Conservation (phyloP, 163 green algal genomes). For the Scenedesmus sp. region DNA sequence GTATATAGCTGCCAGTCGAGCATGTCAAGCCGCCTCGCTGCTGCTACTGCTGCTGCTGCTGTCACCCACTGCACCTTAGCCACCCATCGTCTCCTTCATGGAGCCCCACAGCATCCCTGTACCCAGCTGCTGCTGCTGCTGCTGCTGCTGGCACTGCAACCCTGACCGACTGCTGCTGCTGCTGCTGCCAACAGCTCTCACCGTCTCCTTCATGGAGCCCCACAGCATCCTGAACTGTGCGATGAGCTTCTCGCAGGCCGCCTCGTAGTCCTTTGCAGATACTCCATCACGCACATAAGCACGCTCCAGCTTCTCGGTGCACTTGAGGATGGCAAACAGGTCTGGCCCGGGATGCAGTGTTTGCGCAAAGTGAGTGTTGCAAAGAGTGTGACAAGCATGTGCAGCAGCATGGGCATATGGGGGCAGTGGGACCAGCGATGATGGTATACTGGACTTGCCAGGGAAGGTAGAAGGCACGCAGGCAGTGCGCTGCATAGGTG, state of each 20-base stretch:
- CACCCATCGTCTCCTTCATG: slow-evolving; percentile 75
- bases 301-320: slow-evolving; percentile 95
- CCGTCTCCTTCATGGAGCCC: slow-evolving; percentile 79
- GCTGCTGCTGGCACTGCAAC: background rate
- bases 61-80: too few species aligned
- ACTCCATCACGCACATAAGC: slow-evolving; percentile 83
- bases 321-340: slow-evolving; percentile 96
- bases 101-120: slow-evolving; percentile 84
- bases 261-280: slow-evolving; percentile 88
- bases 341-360: slow-evolving; percentile 66
- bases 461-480: too few species aligned
- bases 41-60: slow-evolving; percentile 13
- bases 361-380: too few species aligned
- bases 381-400: background rate
- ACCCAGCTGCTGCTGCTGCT: background rate
- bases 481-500: too few species aligned
- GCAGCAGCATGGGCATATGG: background rate
- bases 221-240: slow-evolving; percentile 94
- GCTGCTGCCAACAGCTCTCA: slow-evolving; percentile 54
- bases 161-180: background rate
- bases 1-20: too few species aligned
- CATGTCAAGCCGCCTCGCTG: background rate
- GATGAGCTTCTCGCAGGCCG: slow-evolving; percentile 91
- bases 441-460: background rate
- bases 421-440: too few species aligned